A percentile compares a stretch with the other conserved stretches of the same genome.
Conservation (phyloP, 106 monocot genomes). For the Phalaenopsis aphrodite region DNA sequence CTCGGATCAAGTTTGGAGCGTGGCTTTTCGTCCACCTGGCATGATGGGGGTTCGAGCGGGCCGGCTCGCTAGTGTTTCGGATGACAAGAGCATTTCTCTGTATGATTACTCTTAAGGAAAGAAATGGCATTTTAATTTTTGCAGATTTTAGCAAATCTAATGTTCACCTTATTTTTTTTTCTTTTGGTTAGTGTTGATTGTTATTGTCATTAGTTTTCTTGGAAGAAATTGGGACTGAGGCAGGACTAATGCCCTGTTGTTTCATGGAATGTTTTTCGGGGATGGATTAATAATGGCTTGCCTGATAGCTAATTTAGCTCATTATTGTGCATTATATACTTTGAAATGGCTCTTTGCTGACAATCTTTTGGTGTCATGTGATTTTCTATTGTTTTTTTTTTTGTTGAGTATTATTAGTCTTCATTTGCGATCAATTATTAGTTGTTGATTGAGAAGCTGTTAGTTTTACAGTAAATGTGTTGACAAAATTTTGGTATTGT, state of each 20-base stretch:
- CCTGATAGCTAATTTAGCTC: background rate
- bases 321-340: background rate
- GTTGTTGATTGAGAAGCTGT: background rate
- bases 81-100: slow-evolving; percentile 86
- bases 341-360: background rate
- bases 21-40: slow-evolving; percentile 70
- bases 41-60: slow-evolving; percentile 51
- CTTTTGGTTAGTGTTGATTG: too few relatives aligned
- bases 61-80: slow-evolving; percentile 83
- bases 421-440: background rate
- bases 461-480: background rate
- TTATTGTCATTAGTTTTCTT: too few relatives aligned
- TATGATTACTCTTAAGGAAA: slow-evolving; percentile 66
- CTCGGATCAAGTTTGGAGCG: slow-evolving; percentile 81
- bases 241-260: background rate
- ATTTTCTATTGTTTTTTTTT: background rate
- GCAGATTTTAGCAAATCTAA: background rate
- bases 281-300: background rate
- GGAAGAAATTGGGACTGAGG: too few relatives aligned
- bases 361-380: background rate
- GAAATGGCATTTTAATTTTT: background rate
- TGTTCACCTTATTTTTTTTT: too few relatives aligned
- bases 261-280: background rate
- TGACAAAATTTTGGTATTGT: background rate
- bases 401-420: background rate